phyloP scores from a whole-genome alignment of 1,139 yeast species.

The Kodamaea arcana region DNA sequence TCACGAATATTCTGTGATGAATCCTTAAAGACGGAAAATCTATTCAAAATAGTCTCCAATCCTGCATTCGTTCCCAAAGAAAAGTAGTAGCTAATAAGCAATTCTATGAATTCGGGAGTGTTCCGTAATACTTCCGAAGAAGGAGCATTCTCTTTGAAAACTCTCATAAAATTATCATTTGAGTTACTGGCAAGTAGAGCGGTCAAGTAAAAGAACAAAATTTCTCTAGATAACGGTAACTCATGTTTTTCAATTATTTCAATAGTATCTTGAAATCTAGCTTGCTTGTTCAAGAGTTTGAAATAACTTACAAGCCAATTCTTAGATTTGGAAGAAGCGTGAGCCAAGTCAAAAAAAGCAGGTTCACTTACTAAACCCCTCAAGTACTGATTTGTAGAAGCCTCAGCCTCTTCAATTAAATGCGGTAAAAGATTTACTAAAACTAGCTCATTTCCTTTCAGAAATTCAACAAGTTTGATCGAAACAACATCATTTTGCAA shows the following conservation, averaged over 20 bases:
- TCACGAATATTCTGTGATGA: conserved; percentile 13
- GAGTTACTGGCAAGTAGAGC: conserved; percentile 13
- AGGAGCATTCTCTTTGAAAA: conserved; percentile 13
- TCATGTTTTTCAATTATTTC: conserved; percentile 9
- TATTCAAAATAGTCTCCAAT: conserved; percentile 15
- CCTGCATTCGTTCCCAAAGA: conserved; percentile 11
- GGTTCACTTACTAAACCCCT: conserved; percentile 11
- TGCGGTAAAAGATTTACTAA: conserved; percentile 12
- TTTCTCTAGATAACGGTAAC: conserved; percentile 4
- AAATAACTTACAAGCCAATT: conserved; percentile 21
- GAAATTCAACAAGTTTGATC: conserved; percentile 20
- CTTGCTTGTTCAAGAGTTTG: conserved; percentile 13
- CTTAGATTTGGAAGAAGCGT: conserved; percentile 9
- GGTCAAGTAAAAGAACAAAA: conserved; percentile 12
- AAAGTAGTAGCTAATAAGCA: conserved; percentile 23
- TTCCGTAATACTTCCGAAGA: conserved; percentile 9
- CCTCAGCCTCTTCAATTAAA: conserved; percentile 12
- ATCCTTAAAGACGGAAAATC: neutral
- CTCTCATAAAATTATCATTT: conserved; percentile 14
- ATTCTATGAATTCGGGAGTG: conserved; percentile 16
- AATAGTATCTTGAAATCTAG: conserved; percentile 8
- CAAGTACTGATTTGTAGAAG: conserved; percentile 21
- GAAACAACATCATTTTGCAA: conserved; percentile 28
- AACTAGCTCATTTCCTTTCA: conserved; percentile 9
- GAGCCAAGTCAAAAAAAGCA: conserved; percentile 11